These are phyloP conservation scores for Agarophyton chilense DNA, from an alignment of 23 red algal genomes.

Conservation along the genomic window DNA sequence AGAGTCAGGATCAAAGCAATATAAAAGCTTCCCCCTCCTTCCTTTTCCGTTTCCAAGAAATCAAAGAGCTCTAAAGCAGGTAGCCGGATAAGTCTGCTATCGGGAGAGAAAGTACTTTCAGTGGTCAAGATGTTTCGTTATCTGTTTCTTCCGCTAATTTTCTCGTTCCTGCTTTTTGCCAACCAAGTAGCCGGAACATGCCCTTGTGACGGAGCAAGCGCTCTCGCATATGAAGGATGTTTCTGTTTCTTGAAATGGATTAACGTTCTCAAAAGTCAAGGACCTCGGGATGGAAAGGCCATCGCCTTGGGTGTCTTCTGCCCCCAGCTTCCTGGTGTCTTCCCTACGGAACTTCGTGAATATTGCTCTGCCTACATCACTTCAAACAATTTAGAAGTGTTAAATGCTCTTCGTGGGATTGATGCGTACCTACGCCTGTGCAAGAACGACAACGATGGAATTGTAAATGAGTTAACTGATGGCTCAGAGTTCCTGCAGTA, in stretches of 20 bases:
- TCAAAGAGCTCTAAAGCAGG: too few species aligned
- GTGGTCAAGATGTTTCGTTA: not conserved
- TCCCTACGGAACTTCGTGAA: not conserved
- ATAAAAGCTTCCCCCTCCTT: too few species aligned
- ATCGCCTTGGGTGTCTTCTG: slow-evolving; percentile 16
- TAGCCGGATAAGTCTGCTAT: too few species aligned
- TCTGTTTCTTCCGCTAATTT: not conserved
- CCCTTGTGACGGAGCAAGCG: not conserved
- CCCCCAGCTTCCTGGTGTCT: slow-evolving; percentile 8
- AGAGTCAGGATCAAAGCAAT: too few species aligned
- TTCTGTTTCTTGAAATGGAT: slow-evolving; percentile 4
- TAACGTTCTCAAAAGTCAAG: slow-evolving; percentile 1
- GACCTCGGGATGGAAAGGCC: slow-evolving; percentile 20
- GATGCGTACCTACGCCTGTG: slow-evolving; percentile 6
- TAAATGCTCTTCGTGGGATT: not conserved
- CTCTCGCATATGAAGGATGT: not conserved
- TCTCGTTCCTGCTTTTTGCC: not conserved
- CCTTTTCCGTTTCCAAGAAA: too few species aligned
- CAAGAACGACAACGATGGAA: slow-evolving; percentile 2
- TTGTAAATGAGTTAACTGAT: not conserved
- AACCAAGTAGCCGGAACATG: not conserved
- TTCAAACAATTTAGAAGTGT: not conserved
- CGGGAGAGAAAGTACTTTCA: too few species aligned
- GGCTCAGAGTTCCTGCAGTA: not conserved
- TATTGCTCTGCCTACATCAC: not conserved